Percentiles rank a stretch among this genome's conserved stretches.
Conservation (phyloP, 305 asterid species). For the Solanum hybrid region DNA sequence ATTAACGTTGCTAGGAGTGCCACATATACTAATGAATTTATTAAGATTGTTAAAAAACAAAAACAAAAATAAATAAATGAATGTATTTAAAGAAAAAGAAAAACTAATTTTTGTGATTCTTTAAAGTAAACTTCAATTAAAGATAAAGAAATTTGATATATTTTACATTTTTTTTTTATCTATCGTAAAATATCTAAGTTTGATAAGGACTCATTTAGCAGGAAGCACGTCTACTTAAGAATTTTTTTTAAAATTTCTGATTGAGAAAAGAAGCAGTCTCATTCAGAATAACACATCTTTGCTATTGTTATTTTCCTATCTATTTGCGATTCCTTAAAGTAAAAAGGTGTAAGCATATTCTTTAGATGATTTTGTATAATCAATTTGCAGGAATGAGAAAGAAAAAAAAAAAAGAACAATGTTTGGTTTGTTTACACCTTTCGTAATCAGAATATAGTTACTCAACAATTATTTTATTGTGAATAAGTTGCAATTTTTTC, state of each 20-base stretch:
- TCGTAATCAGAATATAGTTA: background rate
- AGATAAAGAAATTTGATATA: background rate
- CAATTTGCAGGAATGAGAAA: background rate
- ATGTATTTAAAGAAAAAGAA: background rate
- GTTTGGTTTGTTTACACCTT: background rate
- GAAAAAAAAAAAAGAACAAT: background rate
- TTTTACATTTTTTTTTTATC: background rate
- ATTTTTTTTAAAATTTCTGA: no score
- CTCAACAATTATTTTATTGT: background rate
- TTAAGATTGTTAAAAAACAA: background rate
- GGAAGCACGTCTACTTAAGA: no score
- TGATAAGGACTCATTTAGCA: no score
- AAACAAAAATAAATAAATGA: background rate
- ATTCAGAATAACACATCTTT: no score
- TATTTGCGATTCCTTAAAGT: background rate
- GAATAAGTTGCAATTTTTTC: background rate
- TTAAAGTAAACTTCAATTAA: background rate
- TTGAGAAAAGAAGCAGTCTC: no score
- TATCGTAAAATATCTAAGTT: background rate
- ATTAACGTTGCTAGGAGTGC: background rate
- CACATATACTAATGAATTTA: background rate
- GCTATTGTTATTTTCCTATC: background rate
- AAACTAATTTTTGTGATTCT: background rate
- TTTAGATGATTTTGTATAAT: background rate
- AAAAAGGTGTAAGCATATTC: background rate